These are phyloP conservation scores for Rhodotorula babjevae DNA, from an alignment of 768 basidiomycete genomes.

Conservation along the genomic window DNA sequence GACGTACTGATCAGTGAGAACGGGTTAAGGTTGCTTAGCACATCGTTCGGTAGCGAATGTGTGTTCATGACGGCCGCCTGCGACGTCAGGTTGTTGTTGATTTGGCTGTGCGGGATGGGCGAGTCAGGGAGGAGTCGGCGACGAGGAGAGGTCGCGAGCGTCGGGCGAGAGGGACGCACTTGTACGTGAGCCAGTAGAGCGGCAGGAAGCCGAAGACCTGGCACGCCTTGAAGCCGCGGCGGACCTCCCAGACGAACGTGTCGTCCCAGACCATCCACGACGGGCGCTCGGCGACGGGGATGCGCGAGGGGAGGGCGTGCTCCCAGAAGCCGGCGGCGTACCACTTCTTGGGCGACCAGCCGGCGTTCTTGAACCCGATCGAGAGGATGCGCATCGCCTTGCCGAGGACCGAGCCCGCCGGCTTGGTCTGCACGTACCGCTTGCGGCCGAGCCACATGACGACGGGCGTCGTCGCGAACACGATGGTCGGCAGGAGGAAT, in stretches of 20 bases:
- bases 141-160: too few species aligned
- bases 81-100: constrained; percentile 44
- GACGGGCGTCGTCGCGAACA: constrained; percentile 42
- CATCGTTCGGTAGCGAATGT: constrained; percentile 45
- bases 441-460: constrained; percentile 41
- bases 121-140: not conserved
- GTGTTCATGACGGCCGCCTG: constrained; percentile 45
- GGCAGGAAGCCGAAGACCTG: constrained; percentile 45
- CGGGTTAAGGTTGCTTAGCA: constrained; percentile 45
- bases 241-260: constrained; percentile 44
- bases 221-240: constrained; percentile 46
- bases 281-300: constrained; percentile 35
- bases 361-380: constrained; percentile 23
- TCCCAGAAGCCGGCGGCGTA: constrained; percentile 40
- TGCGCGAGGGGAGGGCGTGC: constrained; percentile 32
- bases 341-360: constrained; percentile 17
- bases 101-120: constrained; percentile 17
- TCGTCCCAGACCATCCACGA: constrained; percentile 44
- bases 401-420: constrained; percentile 41
- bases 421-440: constrained; percentile 40
- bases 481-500: constrained; percentile 42
- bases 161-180: constrained; percentile 4
- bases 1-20: constrained; percentile 40
- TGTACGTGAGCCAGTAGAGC: constrained; percentile 31
- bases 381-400: constrained; percentile 25